Conservation (phyloP, 73 alveolate species). For the Durusdinium trenchii region DNA sequence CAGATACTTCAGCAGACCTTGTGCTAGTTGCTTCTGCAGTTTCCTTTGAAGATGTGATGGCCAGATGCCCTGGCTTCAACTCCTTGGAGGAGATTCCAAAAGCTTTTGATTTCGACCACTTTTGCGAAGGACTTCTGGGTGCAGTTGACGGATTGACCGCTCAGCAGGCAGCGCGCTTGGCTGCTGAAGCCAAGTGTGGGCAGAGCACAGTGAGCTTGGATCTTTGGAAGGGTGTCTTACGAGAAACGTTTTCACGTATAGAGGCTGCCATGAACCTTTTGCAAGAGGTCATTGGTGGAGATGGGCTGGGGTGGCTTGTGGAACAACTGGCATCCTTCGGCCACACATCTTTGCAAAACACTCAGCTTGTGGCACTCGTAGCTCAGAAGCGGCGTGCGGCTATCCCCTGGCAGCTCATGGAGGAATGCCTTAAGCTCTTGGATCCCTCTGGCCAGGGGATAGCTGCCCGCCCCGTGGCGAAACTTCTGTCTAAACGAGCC, state of each 20-base stretch:
- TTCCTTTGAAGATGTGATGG: constrained; percentile 36
- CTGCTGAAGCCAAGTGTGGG: constrained; percentile 40
- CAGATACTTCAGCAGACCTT: constrained; percentile 25
- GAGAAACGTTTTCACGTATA: constrained; percentile 50
- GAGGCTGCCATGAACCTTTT: constrained; percentile 65
- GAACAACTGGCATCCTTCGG: constrained; percentile 79
- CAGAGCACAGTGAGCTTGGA: constrained; percentile 32
- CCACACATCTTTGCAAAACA: background rate
- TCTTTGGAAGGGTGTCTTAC: constrained; percentile 57
- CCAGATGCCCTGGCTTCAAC: constrained; percentile 6
- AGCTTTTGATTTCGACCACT: constrained; percentile 38
- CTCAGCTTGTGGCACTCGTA: constrained; percentile 54
- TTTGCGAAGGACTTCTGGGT: constrained; percentile 45
- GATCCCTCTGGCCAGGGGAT: constrained; percentile 49
- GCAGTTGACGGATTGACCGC: constrained; percentile 61
- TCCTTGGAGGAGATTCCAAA: background rate
- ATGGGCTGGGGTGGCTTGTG: constrained; percentile 72
- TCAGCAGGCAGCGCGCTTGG: constrained; percentile 38
- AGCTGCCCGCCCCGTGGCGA: constrained; percentile 68
- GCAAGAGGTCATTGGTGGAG: constrained; percentile 63
- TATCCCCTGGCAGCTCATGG: constrained; percentile 64
- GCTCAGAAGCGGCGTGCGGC: constrained; percentile 39
- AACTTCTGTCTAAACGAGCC: constrained; percentile 30
- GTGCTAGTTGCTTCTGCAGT: constrained; percentile 66
- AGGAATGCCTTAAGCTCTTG: constrained; percentile 31